phyloP scores from a whole-genome alignment of 2,329 filamentous ascomycete genomes.

The Botrytis tulipae region DNA sequence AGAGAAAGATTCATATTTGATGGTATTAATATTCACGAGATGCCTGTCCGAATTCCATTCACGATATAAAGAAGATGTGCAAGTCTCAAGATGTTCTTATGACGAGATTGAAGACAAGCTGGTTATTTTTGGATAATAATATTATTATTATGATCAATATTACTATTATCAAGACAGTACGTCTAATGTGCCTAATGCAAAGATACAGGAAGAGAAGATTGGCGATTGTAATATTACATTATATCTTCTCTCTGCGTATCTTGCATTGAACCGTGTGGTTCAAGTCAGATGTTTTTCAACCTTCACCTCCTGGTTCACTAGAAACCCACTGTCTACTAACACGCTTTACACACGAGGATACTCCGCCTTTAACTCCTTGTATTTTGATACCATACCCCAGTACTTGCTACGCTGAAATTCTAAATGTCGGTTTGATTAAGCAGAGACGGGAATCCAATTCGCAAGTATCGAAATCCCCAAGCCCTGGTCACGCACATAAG shows the following conservation, averaged over 20 bases:
- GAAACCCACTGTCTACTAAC: no score
- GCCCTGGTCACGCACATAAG: background rate
- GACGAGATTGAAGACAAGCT: no score
- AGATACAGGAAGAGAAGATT: background rate
- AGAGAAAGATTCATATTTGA: no score
- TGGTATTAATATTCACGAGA: background rate
- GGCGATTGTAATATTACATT: background rate
- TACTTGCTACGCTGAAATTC: background rate
- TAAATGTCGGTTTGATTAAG: background rate
- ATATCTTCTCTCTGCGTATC: background rate
- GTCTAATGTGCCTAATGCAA: background rate
- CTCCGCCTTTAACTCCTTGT: no score
- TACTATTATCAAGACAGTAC: background rate
- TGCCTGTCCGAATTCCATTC: background rate
- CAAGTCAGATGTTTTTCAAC: background rate
- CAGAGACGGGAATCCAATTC: background rate
- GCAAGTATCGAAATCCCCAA: background rate
- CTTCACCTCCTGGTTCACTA: background rate
- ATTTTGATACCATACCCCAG: no score
- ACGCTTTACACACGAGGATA: no score
- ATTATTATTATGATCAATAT: background rate
- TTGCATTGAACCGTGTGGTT: background rate
- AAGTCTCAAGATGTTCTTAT: no score
- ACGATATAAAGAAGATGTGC: no score
- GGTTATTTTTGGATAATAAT: no score